Percentiles rank a stretch among this genome's conserved stretches.
These are phyloP conservation scores for Aspergillus sp. DNA, from an alignment of 2,329 filamentous ascomycete genomes.

Conservation along the genomic window DNA sequence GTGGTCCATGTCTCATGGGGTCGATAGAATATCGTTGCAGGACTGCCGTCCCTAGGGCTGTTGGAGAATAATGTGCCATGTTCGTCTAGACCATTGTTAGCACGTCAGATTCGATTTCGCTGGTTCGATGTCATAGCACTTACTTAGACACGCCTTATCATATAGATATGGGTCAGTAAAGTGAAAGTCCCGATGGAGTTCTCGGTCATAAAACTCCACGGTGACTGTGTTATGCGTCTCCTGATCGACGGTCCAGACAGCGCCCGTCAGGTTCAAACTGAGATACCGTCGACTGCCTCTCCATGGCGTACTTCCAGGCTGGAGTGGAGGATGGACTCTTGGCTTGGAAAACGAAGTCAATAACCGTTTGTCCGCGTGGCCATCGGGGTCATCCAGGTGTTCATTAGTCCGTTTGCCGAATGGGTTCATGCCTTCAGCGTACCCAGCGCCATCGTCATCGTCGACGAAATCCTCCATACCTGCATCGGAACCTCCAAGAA, in stretches of 20 bases:
- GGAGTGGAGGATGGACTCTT: constrained; percentile 74
- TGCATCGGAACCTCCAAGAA: constrained; percentile 57
- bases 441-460: constrained; percentile 92
- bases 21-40: constrained; percentile 86
- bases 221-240: constrained; percentile 90
- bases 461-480: constrained; percentile 77
- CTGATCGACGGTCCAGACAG: constrained; percentile 95
- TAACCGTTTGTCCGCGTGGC: constrained; percentile 46
- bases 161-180: constrained; percentile 95
- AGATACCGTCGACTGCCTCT: constrained; percentile 88
- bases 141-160: constrained; percentile 83
- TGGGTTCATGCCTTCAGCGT: constrained; percentile 59
- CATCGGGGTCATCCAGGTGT: constrained; percentile 41
- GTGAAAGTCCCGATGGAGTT: constrained; percentile 87
- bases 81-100: constrained; percentile 47
- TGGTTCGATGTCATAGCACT: constrained; percentile 24
- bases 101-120: not conserved
- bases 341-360: constrained; percentile 50
- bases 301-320: constrained; percentile 94
- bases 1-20: constrained; percentile 96
- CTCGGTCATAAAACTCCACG: constrained; percentile 94
- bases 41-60: constrained; percentile 58
- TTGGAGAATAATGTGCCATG: constrained; percentile 81
- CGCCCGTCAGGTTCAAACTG: constrained; percentile 86
- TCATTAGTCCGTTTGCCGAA: constrained; percentile 57